Conservation (phyloP, 75 land plant species). For the Pseudotsuga menziesii region DNA sequence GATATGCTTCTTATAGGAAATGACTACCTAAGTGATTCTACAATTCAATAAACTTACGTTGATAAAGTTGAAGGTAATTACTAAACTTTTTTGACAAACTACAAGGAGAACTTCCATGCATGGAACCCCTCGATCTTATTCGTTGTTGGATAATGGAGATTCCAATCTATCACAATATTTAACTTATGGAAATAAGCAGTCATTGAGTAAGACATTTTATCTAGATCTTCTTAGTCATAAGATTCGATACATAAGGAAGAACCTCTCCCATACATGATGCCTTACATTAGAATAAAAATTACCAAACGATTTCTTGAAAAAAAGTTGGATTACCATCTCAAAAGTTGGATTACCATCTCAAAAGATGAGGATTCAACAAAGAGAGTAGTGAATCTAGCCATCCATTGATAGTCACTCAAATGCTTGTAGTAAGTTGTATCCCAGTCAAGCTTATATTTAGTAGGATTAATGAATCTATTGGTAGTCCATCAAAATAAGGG, state of each 20-base stretch:
- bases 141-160: slow-evolving; percentile 5
- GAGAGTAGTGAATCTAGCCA: slow-evolving; percentile 2
- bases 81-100: slow-evolving; percentile 64
- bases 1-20: slow-evolving; percentile 15
- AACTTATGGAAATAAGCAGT: not conserved
- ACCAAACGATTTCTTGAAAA: slow-evolving; percentile 34
- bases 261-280: slow-evolving; percentile 7
- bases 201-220: not conserved
- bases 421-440: slow-evolving; percentile 56
- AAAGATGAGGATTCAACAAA: slow-evolving; percentile 34
- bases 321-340: slow-evolving; percentile 39
- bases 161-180: not conserved
- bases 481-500: slow-evolving; percentile 6
- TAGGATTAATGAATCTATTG: slow-evolving; percentile 36
- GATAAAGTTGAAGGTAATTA: slow-evolving; percentile 16
- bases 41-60: not conserved
- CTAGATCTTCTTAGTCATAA: slow-evolving; percentile 14
- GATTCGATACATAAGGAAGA: slow-evolving; percentile 18
- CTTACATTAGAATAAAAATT: slow-evolving; percentile 19
- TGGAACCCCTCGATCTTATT: slow-evolving; percentile 48
- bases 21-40: slow-evolving; percentile 15
- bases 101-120: slow-evolving; percentile 63
- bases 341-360: too few relatives aligned
- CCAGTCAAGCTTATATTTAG: slow-evolving; percentile 70
- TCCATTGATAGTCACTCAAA: slow-evolving; percentile 3